These are phyloP conservation scores for Pichia nanzhaoensis DNA, from an alignment of 805 yeast genomes.

Conservation along the genomic window DNA sequence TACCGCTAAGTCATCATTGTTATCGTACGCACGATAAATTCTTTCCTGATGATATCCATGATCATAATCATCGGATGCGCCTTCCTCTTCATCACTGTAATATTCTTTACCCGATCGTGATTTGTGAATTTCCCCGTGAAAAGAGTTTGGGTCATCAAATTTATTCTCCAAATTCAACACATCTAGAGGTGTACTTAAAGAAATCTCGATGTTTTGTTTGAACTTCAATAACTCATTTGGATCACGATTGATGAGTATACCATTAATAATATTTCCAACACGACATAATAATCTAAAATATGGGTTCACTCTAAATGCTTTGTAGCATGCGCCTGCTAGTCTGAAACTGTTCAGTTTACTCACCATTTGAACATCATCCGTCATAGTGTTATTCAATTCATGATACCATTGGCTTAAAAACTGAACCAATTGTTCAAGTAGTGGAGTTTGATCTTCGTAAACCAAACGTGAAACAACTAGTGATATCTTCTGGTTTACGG, in stretches of 20 bases:
- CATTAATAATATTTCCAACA: constrained; percentile 19
- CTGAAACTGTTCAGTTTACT: constrained; percentile 6
- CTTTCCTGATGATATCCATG: constrained; percentile 18
- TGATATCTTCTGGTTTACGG: constrained; percentile 22
- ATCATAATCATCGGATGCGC: constrained; percentile 8
- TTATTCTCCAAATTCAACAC: constrained; percentile 19
- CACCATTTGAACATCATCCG: background rate
- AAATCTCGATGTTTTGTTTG: constrained; percentile 15
- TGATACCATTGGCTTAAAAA: constrained; percentile 14
- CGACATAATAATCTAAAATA: constrained; percentile 21
- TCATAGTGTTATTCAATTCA: constrained; percentile 7
- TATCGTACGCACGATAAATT: constrained; percentile 9
- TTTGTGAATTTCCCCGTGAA: too few species aligned
- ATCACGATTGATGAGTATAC: constrained; percentile 7
- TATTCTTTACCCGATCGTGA: too few species aligned
- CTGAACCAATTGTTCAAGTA: constrained; percentile 39
- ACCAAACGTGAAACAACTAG: constrained; percentile 21
- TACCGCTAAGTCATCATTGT: constrained; percentile 27
- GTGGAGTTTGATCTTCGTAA: constrained; percentile 39
- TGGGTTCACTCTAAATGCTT: constrained; percentile 11
- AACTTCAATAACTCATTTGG: constrained; percentile 10
- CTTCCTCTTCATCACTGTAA: constrained; percentile 2
- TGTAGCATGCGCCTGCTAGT: constrained; percentile 5
- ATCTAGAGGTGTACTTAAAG: constrained; percentile 21
- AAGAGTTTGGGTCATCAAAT: constrained; percentile 12